Evolutionary conservation across 2,329 filamentous ascomycete species (phyloP).

Genomic region (Xenoacremonium recifei): DNA sequence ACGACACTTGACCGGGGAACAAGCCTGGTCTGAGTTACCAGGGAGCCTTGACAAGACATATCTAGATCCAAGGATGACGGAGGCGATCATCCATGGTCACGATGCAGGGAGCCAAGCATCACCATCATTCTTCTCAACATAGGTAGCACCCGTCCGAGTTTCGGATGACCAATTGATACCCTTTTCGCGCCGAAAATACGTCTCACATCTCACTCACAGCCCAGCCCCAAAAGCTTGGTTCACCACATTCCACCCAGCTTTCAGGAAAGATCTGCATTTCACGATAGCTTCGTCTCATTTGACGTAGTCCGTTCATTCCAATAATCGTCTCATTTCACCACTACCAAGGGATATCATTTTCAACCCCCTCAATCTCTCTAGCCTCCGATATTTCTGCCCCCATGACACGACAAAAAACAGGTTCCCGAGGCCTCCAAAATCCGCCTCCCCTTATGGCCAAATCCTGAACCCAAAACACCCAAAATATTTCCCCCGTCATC

Average conservation of each 20-base stretch:
- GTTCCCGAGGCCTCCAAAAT: too few relatives aligned
- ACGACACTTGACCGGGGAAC: slow-evolving; percentile 1
- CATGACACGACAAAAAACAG: not conserved
- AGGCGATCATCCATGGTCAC: too few relatives aligned
- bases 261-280: too few relatives aligned
- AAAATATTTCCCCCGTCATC: slow-evolving; percentile 8
- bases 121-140: too few relatives aligned
- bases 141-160: slow-evolving; percentile 9
- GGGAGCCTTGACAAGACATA: slow-evolving; percentile 1
- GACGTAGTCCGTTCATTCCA: slow-evolving; percentile 20
- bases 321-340: slow-evolving; percentile 25
- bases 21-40: not conserved
- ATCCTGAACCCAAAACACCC: slow-evolving; percentile 5
- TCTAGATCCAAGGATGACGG: not conserved
- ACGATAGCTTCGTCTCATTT: too few relatives aligned
- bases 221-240: too few relatives aligned
- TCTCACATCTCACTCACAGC: too few relatives aligned
- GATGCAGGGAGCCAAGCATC: too few relatives aligned
- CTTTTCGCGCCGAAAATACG: too few relatives aligned
- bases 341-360: slow-evolving; percentile 12
- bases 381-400: slow-evolving; percentile 11
- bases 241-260: too few relatives aligned
- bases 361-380: slow-evolving; percentile 10
- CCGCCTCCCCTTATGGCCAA: too few relatives aligned
- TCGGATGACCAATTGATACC: slow-evolving; percentile 14